These are phyloP conservation scores for Clarireedia homoeocarpa DNA, from an alignment of 2,329 filamentous ascomycete species.

Conservation along the genomic window DNA sequence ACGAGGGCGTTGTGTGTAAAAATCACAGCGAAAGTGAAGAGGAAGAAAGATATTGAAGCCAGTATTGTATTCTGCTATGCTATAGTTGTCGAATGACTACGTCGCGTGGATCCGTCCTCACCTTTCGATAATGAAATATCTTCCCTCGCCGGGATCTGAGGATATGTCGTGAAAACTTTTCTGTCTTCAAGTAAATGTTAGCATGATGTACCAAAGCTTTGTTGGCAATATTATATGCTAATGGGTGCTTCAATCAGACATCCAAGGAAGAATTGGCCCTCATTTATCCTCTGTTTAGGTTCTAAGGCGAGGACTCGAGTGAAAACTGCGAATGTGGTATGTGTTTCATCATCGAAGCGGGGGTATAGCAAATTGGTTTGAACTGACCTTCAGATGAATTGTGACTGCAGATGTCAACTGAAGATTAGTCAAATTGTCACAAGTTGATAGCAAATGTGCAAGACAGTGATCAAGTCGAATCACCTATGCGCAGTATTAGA, in stretches of 20 bases:
- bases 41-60: background rate
- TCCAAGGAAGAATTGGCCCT: slow-evolving; percentile 66
- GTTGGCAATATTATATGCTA: background rate
- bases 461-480: background rate
- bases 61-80: background rate
- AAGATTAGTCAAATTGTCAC: background rate
- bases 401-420: background rate
- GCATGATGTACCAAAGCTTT: background rate
- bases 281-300: slow-evolving; percentile 59
- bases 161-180: background rate
- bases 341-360: slow-evolving; percentile 61
- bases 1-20: background rate
- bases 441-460: background rate
- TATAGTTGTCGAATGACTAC: too few relatives aligned
- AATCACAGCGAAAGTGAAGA: background rate
- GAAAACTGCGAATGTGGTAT: slow-evolving; percentile 83
- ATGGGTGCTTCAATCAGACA: slow-evolving; percentile 48
- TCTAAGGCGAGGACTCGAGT: slow-evolving; percentile 61
- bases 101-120: too few relatives aligned
- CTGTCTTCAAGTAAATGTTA: slow-evolving; percentile 6
- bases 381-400: slow-evolving; percentile 9
- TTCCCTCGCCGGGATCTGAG: background rate
- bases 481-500: background rate
- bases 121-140: too few relatives aligned
- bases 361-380: slow-evolving; percentile 8